A percentile compares a stretch with the other conserved stretches of the same genome.
Conservation (phyloP, 2,329 filamentous ascomycete species). For the Talaromyces islandicus region DNA sequence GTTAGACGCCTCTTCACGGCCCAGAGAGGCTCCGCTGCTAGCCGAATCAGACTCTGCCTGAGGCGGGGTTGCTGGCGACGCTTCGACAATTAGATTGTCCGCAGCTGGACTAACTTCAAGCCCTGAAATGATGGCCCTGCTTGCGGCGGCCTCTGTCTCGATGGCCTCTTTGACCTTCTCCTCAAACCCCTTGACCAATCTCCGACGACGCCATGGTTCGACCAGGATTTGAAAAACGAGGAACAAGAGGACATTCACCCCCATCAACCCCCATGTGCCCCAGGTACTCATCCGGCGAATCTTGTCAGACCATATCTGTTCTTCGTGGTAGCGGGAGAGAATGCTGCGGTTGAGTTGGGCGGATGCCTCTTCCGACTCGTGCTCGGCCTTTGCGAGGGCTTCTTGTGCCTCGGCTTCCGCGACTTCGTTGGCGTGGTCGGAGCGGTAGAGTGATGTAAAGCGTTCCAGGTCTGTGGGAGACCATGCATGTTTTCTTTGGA, state of each 20-base stretch:
- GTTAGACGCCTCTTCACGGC: background rate
- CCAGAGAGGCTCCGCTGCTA: background rate
- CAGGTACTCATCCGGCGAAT: slow-evolving; percentile 94
- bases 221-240: slow-evolving; percentile 80
- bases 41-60: background rate
- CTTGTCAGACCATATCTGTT: slow-evolving; percentile 98
- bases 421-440: slow-evolving; percentile 88
- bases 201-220: slow-evolving; percentile 80
- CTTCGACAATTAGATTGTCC: background rate
- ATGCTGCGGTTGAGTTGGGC: slow-evolving; percentile 75
- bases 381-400: slow-evolving; percentile 67
- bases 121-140: slow-evolving; percentile 2
- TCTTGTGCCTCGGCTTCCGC: slow-evolving; percentile 68
- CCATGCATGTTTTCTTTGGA: slow-evolving; percentile 94
- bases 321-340: slow-evolving; percentile 89
- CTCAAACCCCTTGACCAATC: slow-evolving; percentile 77
- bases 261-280: slow-evolving; percentile 98
- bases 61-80: slow-evolving; percentile 2
- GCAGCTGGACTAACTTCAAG: background rate
- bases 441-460: slow-evolving; percentile 87
- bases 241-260: slow-evolving; percentile 86
- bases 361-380: slow-evolving; percentile 69
- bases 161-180: slow-evolving; percentile 66
- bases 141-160: slow-evolving; percentile 54
- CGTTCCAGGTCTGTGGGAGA: slow-evolving; percentile 79